Conservation (phyloP, 306 rosid species). For the Citrullus colocynthis region DNA sequence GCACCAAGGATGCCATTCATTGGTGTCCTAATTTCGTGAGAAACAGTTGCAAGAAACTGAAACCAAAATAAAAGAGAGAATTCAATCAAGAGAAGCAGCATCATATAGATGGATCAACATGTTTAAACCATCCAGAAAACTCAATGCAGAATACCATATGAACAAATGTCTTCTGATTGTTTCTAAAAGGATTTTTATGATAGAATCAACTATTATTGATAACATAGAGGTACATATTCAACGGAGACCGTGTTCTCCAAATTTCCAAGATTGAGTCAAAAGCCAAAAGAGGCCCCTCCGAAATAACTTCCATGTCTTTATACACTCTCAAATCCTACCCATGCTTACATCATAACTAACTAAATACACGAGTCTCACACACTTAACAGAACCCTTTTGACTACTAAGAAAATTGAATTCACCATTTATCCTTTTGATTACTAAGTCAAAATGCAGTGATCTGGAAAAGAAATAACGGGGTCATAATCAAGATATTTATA, state of each 20-base stretch:
- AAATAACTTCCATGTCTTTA: not conserved
- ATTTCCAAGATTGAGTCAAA: not conserved
- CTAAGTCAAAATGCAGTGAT: not conserved
- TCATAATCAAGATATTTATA: not conserved
- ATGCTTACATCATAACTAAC: not conserved
- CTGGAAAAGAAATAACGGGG: not conserved
- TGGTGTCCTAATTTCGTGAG: conserved; percentile 99
- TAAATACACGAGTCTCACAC: not conserved
- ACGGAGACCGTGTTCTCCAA: not conserved
- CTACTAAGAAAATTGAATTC: not conserved
- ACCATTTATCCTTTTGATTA: not conserved
- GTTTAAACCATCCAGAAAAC: not conserved
- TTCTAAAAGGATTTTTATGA: not conserved
- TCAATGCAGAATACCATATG: not conserved
- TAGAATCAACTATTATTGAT: not conserved
- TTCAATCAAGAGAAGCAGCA: conserved; percentile 8
- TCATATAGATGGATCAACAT: conserved; percentile 11
- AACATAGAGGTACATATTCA: not conserved
- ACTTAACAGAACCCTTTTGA: not conserved
- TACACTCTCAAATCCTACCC: not conserved
- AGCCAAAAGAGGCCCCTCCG: not conserved
- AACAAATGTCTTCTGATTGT: not conserved
- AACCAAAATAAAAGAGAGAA: conserved; percentile 11
- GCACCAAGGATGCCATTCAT: conserved; percentile 96
- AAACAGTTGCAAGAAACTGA: conserved; percentile 94